Evolutionary conservation across 2,329 filamentous ascomycete genomes (phyloP), one percentile per base, ranked within the genome.

Genomic region (Alternaria longipes): DNA sequence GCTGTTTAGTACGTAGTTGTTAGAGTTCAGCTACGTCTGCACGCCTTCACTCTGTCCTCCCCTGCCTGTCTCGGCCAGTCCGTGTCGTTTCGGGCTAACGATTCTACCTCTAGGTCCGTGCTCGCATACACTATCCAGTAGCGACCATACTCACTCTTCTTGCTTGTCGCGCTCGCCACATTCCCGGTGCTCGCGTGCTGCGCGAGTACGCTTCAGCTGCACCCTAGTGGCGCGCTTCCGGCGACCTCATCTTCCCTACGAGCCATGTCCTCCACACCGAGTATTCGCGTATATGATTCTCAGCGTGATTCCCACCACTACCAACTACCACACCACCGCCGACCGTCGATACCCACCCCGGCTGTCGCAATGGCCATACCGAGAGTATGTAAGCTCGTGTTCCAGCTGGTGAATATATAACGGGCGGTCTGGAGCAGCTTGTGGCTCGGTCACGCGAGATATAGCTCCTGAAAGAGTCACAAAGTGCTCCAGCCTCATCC

Each of bases 301-400:
- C 75, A 80, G 68, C 74, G 80, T 78, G 78, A 80, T 63, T 75
- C 75, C 69, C 75, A 80, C 68, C 74, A 70, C 68, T 75, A 74
- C 56, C 63, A 70, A 55, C 58, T 74, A 60, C 73, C 70, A 54
- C 71, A 68, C 65, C 74, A 71, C 56, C 74, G 66, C 64, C 74
- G 74, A 56, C 72, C 75, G 59, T 78, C 78, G 62, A 77, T 76
- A 68, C 71, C 75, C 46, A 74, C 71, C 60, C 72, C 82, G 42
- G 79, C 62, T 75, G 81, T 82, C 63, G 83, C 83, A 64, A 87
- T 91, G 86, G 82, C 87, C 62, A 90, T 91, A 74, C 87, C 87
- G 51, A 83, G 85, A 72, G 57, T 60, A 60, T 54, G 57, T 60
- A 56, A 60, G 57, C 57, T 32, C 45, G 45, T 49, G 30, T 45